Conservation (phyloP, 2,329 filamentous ascomycete genomes). For the Penicillium corylophilum region DNA sequence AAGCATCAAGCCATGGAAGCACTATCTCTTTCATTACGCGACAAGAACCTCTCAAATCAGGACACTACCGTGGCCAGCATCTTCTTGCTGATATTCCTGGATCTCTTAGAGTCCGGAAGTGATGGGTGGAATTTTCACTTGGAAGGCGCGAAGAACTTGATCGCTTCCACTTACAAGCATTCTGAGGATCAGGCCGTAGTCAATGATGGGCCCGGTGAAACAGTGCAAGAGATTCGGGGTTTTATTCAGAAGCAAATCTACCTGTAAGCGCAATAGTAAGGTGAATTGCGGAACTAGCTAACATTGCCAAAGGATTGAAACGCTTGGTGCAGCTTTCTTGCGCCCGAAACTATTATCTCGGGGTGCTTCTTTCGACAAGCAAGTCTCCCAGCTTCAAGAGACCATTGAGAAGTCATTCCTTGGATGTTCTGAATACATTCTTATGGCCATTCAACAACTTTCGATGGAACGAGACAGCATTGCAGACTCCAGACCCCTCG, state of each 20-base stretch:
- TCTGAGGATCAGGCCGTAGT: constrained; percentile 7
- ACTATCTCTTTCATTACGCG: constrained; percentile 22
- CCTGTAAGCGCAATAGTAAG: constrained; percentile 19
- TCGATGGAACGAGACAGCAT: constrained; percentile 29
- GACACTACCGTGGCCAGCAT: constrained; percentile 36
- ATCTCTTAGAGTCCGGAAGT: constrained; percentile 34
- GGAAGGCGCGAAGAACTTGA: constrained; percentile 32
- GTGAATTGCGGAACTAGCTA: not conserved
- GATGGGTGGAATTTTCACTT: constrained; percentile 36
- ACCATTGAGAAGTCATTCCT: constrained; percentile 36
- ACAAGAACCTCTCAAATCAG: constrained; percentile 10
- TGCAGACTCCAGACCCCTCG: constrained; percentile 3
- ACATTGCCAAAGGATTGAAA: constrained; percentile 29
- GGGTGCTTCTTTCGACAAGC: constrained; percentile 14
- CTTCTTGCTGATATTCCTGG: constrained; percentile 35
- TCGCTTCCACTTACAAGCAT: constrained; percentile 17
- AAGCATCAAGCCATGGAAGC: constrained; percentile 37
- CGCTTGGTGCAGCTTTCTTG: constrained; percentile 33
- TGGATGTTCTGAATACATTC: constrained; percentile 35
- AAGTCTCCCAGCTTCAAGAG: constrained; percentile 21
- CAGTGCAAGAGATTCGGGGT: constrained; percentile 26
- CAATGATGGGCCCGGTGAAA: constrained; percentile 25
- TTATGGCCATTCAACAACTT: constrained; percentile 29
- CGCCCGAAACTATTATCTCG: constrained; percentile 32
- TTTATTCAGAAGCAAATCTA: constrained; percentile 35